A percentile compares a stretch with the other conserved stretches of the same genome.
phyloP scores from a whole-genome alignment of 805 yeast species.

The Hanseniaspora lachancei region DNA sequence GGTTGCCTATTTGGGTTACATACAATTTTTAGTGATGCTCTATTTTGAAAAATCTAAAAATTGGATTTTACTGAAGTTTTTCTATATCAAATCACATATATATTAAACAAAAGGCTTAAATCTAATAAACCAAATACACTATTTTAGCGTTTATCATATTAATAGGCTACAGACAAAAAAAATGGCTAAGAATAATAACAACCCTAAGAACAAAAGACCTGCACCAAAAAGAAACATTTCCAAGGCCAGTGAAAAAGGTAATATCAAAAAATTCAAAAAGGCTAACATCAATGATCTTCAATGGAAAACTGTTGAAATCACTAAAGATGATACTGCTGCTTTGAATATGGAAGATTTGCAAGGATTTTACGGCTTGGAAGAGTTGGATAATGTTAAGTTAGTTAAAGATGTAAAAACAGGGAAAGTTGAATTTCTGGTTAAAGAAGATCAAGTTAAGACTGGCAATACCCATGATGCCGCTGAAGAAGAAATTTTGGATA shows the following conservation, averaged over 20 bases:
- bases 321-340: conserved; percentile 32
- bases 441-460: conserved; percentile 24
- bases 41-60: not conserved
- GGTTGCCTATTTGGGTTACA: not conserved
- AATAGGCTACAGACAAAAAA: no score
- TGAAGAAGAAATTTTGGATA: conserved; percentile 16
- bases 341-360: conserved; percentile 66
- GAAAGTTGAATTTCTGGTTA: conserved; percentile 42
- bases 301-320: conserved; percentile 77
- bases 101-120: no score
- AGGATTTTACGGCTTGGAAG: conserved; percentile 87
- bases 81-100: no score
- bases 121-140: no score
- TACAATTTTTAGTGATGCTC: no score
- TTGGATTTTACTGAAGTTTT: not conserved
- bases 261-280: not conserved
- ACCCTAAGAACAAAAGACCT: conserved; percentile 1
- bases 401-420: conserved; percentile 58
- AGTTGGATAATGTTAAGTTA: conserved; percentile 73
- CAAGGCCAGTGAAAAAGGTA: not conserved
- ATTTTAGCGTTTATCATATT: no score
- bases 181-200: not conserved
- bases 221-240: conserved; percentile 5
- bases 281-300: conserved; percentile 28
- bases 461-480: conserved; percentile 18